Conservation (phyloP, 2,329 filamentous ascomycete genomes). For the Nemania sp. region DNA sequence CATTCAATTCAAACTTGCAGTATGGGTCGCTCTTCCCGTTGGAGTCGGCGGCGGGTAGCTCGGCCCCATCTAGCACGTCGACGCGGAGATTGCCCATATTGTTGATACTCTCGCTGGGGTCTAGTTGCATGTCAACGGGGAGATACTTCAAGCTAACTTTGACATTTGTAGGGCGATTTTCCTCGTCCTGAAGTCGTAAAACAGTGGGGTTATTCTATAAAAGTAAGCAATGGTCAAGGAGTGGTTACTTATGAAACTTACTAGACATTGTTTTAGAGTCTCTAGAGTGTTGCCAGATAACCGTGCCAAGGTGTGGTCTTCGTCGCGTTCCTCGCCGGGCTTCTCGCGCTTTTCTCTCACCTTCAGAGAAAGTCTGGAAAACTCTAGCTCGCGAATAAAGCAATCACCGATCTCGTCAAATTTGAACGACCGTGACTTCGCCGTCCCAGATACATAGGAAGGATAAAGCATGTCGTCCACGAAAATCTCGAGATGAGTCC, state of each 20-base stretch:
- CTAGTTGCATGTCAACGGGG: constrained; percentile 89
- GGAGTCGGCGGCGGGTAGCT: constrained; percentile 90
- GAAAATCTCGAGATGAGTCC: constrained; percentile 81
- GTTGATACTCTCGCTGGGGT: constrained; percentile 96
- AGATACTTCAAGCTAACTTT: constrained; percentile 94
- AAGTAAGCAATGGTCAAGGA: constrained; percentile 24
- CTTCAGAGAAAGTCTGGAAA: constrained; percentile 88
- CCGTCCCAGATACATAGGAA: constrained; percentile 79
- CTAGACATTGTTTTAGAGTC: constrained; percentile 84
- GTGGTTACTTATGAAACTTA: constrained; percentile 48
- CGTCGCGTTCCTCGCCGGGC: constrained; percentile 65
- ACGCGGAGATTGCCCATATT: constrained; percentile 96
- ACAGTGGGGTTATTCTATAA: constrained; percentile 82
- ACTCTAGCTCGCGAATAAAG: constrained; percentile 95
- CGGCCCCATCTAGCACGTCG: constrained; percentile 83
- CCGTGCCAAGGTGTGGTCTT: constrained; percentile 78
- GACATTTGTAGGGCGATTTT: constrained; percentile 76
- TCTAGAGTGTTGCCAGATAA: constrained; percentile 83
- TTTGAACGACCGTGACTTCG: constrained; percentile 67
- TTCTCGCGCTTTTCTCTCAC: constrained; percentile 79
- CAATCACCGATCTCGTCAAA: constrained; percentile 95
- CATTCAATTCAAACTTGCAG: constrained; percentile 91
- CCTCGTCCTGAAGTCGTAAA: constrained; percentile 75
- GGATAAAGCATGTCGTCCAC: constrained; percentile 96
- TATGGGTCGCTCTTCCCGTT: constrained; percentile 98